Conservation (phyloP, 305 asterid genomes). For the Fraxinus albicans region DNA sequence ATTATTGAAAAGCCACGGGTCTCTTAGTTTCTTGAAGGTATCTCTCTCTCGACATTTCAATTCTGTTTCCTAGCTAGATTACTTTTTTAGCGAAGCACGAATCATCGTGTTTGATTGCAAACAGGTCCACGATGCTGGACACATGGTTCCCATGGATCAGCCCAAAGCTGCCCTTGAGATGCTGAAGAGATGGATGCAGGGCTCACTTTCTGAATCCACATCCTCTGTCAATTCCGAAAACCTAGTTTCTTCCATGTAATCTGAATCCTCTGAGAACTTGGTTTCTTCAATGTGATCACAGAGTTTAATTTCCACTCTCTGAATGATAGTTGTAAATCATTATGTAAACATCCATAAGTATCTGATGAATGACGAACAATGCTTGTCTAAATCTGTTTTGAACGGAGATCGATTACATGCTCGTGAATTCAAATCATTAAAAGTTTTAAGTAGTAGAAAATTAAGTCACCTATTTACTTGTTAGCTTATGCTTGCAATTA, state of each 20-base stretch:
- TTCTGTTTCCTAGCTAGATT: conserved; percentile 8
- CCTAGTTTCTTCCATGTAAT: conserved; percentile 58
- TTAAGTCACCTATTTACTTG: not conserved
- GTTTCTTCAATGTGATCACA: conserved; percentile 61
- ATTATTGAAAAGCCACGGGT: conserved; percentile 69
- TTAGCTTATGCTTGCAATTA: not conserved
- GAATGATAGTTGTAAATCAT: conserved; percentile 21
- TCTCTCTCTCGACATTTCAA: not conserved
- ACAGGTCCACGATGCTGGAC: conserved; percentile 90
- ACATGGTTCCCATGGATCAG: conserved; percentile 99
- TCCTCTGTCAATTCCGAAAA: conserved; percentile 28
- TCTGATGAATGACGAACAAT: not conserved
- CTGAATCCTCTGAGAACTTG: conserved; percentile 32
- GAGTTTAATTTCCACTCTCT: conserved; percentile 15
- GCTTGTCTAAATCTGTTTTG: not conserved
- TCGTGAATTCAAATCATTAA: not conserved
- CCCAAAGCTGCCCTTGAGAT: conserved; percentile 81
- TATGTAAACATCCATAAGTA: not conserved
- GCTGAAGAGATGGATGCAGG: conserved; percentile 79
- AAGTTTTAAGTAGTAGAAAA: not conserved
- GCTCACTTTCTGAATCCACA: conserved; percentile 47
- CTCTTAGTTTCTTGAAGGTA: conserved; percentile 93
- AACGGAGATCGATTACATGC: not conserved
- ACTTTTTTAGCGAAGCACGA: not conserved
- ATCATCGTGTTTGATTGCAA: not conserved